Base-by-base conservation (phyloP, 164 flowering plant species). In the Cinnamomum micranthum region DNA sequence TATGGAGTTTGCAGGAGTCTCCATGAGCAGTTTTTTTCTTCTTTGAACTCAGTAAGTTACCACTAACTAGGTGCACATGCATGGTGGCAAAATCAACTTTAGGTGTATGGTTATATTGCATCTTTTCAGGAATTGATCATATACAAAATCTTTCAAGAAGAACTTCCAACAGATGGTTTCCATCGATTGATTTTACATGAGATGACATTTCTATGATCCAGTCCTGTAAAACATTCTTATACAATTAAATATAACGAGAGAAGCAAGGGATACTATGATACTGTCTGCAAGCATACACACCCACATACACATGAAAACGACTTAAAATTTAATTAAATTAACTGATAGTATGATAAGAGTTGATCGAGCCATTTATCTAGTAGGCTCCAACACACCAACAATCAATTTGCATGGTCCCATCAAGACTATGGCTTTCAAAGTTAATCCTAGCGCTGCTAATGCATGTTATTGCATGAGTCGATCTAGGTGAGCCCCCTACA, bases 101-200 rank as follows among this genome's bases (percentile, higher is more conserved):
- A 11, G 58, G 19, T 0, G 72, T 31, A 20, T 58, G 78, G 27
- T 75, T 75, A 41, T 7, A 71, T 35, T 77, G 80, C 72, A 60
- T 73, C 66, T 64, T 79, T 15, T 75, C 69, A 55, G 78, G 73
- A 20, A 68, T 25, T 9, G 76, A 65, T 22, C 72, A 70, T 1
- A 73, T 76, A 75, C 75, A 79, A n/a, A 75, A 79, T 15, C 81
- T 78, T 72, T 79, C 78, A 52, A 75, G 27, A 23, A 73, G 73
- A 11, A 73, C 58, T 58, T 75, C 76, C 14, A 79, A 51, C 19
- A 72, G 25, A 47, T 79, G 81, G 6, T 75, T 72, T 22, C 19
- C 27, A 58, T 79, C 76, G 4, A 75, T 68, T 17, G 70, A 75
- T 67, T 75, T 79, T 2, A 52, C 68, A 52, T 50, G 63, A 47